Percentiles rank a stretch among this genome's conserved stretches.
Evolutionary conservation across 768 basidiomycete genomes (phyloP).

Genomic region (Stropharia rugosoannulata): DNA sequence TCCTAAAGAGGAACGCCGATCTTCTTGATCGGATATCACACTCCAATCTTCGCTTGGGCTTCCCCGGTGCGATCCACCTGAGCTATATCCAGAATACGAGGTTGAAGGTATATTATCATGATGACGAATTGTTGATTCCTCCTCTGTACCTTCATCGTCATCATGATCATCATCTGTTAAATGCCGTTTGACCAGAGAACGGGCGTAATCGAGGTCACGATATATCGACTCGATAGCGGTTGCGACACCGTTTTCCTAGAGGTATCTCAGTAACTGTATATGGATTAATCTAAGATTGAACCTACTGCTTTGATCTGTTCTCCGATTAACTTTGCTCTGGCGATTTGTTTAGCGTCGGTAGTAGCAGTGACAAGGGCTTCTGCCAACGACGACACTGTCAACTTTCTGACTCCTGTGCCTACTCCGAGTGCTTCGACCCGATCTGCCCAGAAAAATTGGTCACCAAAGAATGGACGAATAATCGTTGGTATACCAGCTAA

Average conservation of each 20-base stretch:
- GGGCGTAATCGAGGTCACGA: conserved; percentile 93
- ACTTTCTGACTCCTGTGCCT: conserved; percentile 83
- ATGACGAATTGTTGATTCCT: conserved; percentile 38
- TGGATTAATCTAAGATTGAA: neutral
- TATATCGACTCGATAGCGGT: conserved; percentile 96
- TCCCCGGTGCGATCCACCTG: conserved; percentile 50
- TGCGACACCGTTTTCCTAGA: conserved; percentile 90
- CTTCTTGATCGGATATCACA: conserved; percentile 79
- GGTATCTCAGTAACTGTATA: conserved; percentile 1
- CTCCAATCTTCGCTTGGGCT: conserved; percentile 84
- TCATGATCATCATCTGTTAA: conserved; percentile 32
- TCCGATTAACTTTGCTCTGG: conserved; percentile 79
- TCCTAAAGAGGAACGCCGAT: conserved; percentile 52
- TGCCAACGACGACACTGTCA: conserved; percentile 75
- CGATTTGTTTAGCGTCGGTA: conserved; percentile 85
- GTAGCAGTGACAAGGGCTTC: conserved; percentile 83
- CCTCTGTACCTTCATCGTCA: conserved; percentile 31
- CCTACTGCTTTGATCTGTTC: conserved; percentile 83
- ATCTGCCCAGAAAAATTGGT: conserved; percentile 98
- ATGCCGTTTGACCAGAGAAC: conserved; percentile 74
- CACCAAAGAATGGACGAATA: conserved; percentile 96
- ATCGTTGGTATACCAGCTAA: conserved; percentile 92
- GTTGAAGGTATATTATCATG: conserved; percentile 27
- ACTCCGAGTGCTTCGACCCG: conserved; percentile 96
- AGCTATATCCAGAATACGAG: conserved; percentile 52